These are phyloP conservation scores for Aspergillus coremiiformis DNA, from an alignment of 495 filamentous ascomycete genomes.

Conservation along the genomic window DNA sequence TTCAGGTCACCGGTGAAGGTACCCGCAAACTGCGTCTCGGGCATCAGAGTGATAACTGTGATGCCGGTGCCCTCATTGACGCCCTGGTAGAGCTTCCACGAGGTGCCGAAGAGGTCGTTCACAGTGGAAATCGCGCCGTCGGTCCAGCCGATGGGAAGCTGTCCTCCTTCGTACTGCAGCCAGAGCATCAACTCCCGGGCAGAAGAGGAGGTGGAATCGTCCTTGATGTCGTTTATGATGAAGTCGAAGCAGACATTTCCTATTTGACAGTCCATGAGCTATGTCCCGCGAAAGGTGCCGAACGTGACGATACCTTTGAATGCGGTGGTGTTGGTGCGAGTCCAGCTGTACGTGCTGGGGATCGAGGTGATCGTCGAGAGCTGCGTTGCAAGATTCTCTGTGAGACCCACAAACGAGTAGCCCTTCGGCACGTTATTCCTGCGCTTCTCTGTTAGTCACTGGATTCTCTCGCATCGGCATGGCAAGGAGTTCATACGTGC, in stretches of 20 bases:
- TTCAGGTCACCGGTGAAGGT: slow-evolving; percentile 29
- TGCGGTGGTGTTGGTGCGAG: slow-evolving; percentile 23
- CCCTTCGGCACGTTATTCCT: slow-evolving; percentile 32
- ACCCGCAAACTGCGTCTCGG: slow-evolving; percentile 28
- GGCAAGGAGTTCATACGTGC: slow-evolving; percentile 11
- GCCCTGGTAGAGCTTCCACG: slow-evolving; percentile 32
- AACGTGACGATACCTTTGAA: slow-evolving; percentile 23
- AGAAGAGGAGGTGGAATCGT: slow-evolving; percentile 23
- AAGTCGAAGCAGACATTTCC: slow-evolving; percentile 35
- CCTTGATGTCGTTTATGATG: slow-evolving; percentile 25
- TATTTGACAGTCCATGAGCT: neutral
- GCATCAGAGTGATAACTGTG: slow-evolving; percentile 29
- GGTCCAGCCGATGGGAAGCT: slow-evolving; percentile 32
- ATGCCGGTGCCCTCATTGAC: slow-evolving; percentile 27
- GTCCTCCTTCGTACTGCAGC: slow-evolving; percentile 31
- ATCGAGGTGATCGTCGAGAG: slow-evolving; percentile 28
- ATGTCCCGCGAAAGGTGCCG: neutral
- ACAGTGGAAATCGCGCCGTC: slow-evolving; percentile 21
- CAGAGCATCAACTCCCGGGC: slow-evolving; percentile 36
- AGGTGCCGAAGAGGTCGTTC: slow-evolving; percentile 26
- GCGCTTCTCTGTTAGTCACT: neutral
- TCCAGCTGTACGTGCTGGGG: slow-evolving; percentile 28
- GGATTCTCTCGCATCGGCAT: neutral
- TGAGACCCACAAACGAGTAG: slow-evolving; percentile 34
- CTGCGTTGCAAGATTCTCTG: slow-evolving; percentile 26